Evolutionary conservation across 495 filamentous ascomycete genomes (phyloP).

Genomic region (Xylaria intraflava): DNA sequence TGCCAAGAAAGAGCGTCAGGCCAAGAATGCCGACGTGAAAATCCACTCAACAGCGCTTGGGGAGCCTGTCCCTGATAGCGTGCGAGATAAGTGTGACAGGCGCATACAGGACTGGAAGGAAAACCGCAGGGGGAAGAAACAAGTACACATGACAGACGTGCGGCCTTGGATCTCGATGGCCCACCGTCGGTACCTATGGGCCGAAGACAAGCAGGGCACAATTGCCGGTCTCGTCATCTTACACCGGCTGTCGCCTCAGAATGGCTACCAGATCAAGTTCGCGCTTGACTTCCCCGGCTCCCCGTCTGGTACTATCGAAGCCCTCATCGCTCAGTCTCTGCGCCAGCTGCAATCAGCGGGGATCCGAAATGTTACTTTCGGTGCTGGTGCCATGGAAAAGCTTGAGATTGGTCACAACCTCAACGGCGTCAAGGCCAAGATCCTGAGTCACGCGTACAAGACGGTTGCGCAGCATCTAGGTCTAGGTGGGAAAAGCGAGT

Average conservation of each 20-base stretch:
- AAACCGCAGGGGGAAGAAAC: slow-evolving; percentile 65
- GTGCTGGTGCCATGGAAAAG: slow-evolving; percentile 61
- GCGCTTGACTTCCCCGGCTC: slow-evolving; percentile 76
- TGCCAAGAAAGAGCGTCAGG: slow-evolving; percentile 54
- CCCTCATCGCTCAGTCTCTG: slow-evolving; percentile 70
- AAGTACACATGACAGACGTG: slow-evolving; percentile 81
- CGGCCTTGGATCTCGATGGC: slow-evolving; percentile 69
- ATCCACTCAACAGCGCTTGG: slow-evolving; percentile 59
- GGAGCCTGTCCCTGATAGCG: slow-evolving; percentile 53
- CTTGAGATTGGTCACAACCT: slow-evolving; percentile 70
- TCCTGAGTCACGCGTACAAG: slow-evolving; percentile 69
- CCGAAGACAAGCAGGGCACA: slow-evolving; percentile 56
- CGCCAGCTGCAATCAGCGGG: slow-evolving; percentile 57
- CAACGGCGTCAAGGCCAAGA: slow-evolving; percentile 62
- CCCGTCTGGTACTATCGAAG: slow-evolving; percentile 73
- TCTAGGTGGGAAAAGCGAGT: slow-evolving; percentile 75
- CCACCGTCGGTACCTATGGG: slow-evolving; percentile 79
- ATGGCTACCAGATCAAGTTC: slow-evolving; percentile 87
- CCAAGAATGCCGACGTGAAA: slow-evolving; percentile 70
- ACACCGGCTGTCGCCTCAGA: slow-evolving; percentile 62
- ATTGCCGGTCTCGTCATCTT: slow-evolving; percentile 68
- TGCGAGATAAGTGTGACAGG: slow-evolving; percentile 58
- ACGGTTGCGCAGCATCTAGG: slow-evolving; percentile 70
- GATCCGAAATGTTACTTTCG: slow-evolving; percentile 66
- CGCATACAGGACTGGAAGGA: slow-evolving; percentile 72